Conservation (phyloP, 345 rosid species). For the Lepidium aucheri region DNA sequence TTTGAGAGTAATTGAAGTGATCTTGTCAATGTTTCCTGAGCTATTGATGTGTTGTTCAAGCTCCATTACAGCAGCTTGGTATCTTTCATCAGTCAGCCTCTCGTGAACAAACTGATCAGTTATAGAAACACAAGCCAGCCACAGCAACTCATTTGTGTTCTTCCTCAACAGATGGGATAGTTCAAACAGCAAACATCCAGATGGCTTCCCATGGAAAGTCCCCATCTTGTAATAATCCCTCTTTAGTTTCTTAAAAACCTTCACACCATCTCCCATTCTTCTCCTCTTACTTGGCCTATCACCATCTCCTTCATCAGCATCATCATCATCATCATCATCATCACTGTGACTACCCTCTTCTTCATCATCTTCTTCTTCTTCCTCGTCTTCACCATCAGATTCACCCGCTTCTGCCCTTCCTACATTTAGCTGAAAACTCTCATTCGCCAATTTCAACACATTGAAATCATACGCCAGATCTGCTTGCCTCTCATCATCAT, state of each 20-base stretch:
- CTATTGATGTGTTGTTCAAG: slow-evolving; percentile 91
- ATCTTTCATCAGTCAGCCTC: slow-evolving; percentile 91
- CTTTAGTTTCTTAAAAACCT: slow-evolving; percentile 58
- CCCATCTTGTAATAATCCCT: slow-evolving; percentile 73
- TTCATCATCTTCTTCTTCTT: slow-evolving; percentile 22
- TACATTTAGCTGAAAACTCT: slow-evolving; percentile 35
- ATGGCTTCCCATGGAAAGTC: slow-evolving; percentile 91
- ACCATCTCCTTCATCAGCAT: slow-evolving; percentile 30
- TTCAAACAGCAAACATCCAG: slow-evolving; percentile 80
- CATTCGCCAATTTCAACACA: slow-evolving; percentile 66
- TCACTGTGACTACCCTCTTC: background rate
- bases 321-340: slow-evolving; percentile 20
- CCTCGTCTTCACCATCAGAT: slow-evolving; percentile 21
- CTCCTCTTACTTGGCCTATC: slow-evolving; percentile 62
- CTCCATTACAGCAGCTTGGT: slow-evolving; percentile 94
- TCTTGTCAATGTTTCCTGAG: slow-evolving; percentile 69
- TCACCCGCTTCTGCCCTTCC: slow-evolving; percentile 10
- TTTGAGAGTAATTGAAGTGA: slow-evolving; percentile 71
- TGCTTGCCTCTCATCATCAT: slow-evolving; percentile 78
- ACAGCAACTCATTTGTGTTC: slow-evolving; percentile 86
- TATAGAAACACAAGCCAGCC: slow-evolving; percentile 91
- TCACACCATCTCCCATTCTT: slow-evolving; percentile 38
- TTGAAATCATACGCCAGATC: slow-evolving; percentile 81
- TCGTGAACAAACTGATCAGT: slow-evolving; percentile 96
- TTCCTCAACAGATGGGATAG: slow-evolving; percentile 68